Evolutionary conservation across 2,329 filamentous ascomycete genomes (phyloP).

Genomic region (Stylonectria norvegica): DNA sequence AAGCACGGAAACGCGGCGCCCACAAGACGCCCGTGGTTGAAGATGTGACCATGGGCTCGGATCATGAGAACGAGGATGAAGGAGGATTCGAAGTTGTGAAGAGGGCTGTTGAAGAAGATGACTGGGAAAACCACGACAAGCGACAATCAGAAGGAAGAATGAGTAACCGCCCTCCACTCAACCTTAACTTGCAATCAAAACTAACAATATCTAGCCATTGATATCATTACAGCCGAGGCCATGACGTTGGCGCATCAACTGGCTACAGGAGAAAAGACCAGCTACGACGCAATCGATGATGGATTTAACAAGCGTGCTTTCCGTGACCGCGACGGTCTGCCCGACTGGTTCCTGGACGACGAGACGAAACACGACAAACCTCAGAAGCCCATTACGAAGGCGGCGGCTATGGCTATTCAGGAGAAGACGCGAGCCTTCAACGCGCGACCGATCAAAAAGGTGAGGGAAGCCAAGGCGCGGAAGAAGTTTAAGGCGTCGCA

Average conservation of each 20-base stretch:
- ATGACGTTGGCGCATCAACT: slow-evolving; percentile 96
- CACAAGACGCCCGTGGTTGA: slow-evolving; percentile 8
- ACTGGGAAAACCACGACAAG: slow-evolving; percentile 66
- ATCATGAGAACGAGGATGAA: slow-evolving; percentile 40
- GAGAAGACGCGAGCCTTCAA: slow-evolving; percentile 92
- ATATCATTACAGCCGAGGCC: slow-evolving; percentile 98
- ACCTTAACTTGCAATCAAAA: neutral
- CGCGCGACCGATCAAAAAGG: slow-evolving; percentile 97
- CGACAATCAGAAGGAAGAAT: slow-evolving; percentile 60
- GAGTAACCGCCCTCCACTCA: slow-evolving; percentile 39
- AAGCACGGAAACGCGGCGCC: slow-evolving; percentile 27
- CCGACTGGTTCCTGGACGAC: slow-evolving; percentile 97
- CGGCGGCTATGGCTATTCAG: slow-evolving; percentile 85
- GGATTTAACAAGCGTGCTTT: slow-evolving; percentile 91
- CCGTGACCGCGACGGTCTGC: slow-evolving; percentile 85
- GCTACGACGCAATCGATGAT: slow-evolving; percentile 79
- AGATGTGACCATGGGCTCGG: slow-evolving; percentile 27
- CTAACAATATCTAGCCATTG: slow-evolving; percentile 61
- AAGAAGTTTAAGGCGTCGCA: slow-evolving; percentile 97
- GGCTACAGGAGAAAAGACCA: slow-evolving; percentile 78
- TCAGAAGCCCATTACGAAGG: slow-evolving; percentile 86
- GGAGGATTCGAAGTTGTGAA: slow-evolving; percentile 62
- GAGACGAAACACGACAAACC: slow-evolving; percentile 78
- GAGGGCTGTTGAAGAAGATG: slow-evolving; percentile 38
- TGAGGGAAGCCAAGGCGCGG: slow-evolving; percentile 88